These are phyloP conservation scores for Chrysanthemum seticuspe DNA, from an alignment of 129 eudicot species.

Conservation along the genomic window DNA sequence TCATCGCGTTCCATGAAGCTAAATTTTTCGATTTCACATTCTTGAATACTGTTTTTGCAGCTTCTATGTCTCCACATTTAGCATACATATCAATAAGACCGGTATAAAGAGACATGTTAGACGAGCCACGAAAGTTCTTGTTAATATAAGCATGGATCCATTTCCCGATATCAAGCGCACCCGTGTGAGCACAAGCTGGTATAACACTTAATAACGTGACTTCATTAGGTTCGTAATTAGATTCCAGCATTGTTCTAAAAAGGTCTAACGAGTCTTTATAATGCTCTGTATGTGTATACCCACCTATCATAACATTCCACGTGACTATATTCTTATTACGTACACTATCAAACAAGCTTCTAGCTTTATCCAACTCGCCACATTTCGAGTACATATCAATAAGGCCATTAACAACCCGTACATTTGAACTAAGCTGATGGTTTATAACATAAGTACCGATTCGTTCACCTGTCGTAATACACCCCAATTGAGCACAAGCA, in stretches of 20 bases:
- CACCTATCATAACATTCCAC: conserved; percentile 82
- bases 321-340: conserved; percentile 49
- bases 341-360: conserved; percentile 45
- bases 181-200: conserved; percentile 48
- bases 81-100: conserved; percentile 59
- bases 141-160: conserved; percentile 42
- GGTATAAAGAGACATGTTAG: conserved; percentile 38
- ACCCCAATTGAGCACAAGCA: conserved; percentile 56
- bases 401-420: conserved; percentile 57
- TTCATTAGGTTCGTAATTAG: conserved; percentile 40
- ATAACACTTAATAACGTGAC: conserved; percentile 45
- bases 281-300: conserved; percentile 69
- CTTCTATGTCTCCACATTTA: conserved; percentile 52
- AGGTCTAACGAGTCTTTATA: conserved; percentile 46
- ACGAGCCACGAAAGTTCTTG: conserved; percentile 30
- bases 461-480: conserved; percentile 48
- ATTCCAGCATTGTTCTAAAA: conserved; percentile 40
- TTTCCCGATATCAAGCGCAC: conserved; percentile 46
- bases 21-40: conserved; percentile 35
- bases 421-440: conserved; percentile 41
- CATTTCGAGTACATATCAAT: conserved; percentile 81
- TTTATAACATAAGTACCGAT: conserved; percentile 39
- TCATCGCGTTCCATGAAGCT: conserved; percentile 56
- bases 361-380: conserved; percentile 54
- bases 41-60: conserved; percentile 34